Evolutionary conservation across 192 early-diverging fungal species (phyloP).

Genomic region (Spinellus fusiger): DNA sequence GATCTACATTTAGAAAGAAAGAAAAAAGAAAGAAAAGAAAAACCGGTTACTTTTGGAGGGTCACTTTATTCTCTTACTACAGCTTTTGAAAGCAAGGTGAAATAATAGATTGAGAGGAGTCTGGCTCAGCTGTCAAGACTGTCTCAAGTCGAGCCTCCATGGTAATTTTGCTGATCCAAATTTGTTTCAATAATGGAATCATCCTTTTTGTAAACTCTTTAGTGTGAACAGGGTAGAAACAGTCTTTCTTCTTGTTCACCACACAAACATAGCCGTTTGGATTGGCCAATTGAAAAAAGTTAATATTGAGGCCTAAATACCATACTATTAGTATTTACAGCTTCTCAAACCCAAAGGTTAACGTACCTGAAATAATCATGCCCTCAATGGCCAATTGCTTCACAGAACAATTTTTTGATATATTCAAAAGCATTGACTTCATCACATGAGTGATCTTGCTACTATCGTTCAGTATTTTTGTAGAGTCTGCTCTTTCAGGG

Average conservation of each 20-base stretch:
- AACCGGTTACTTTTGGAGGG: no score
- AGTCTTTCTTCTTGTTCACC: not conserved
- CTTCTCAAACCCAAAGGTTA: not conserved
- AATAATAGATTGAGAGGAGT: not conserved
- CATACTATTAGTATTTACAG: conserved; percentile 3
- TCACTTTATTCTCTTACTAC: no score
- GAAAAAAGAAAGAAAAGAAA: not conserved
- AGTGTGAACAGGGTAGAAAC: not conserved
- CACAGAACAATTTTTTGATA: not conserved
- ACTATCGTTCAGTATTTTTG: conserved; percentile 2
- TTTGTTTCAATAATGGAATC: not conserved
- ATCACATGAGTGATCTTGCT: not conserved
- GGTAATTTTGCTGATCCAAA: conserved; percentile 1
- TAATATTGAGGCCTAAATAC: not conserved
- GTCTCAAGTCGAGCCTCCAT: not conserved
- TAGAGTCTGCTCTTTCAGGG: no score
- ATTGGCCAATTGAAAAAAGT: not conserved
- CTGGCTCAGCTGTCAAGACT: no score
- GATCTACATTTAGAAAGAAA: not conserved
- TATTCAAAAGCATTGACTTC: not conserved
- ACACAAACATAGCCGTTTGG: not conserved
- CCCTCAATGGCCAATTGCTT: not conserved
- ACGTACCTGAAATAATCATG: conserved; percentile 2
- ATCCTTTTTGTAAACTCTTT: conserved; percentile 2
- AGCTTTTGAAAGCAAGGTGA: not conserved